Base-by-base conservation (phyloP, 179 eudicot species). In the Beta macrorhiza region DNA sequence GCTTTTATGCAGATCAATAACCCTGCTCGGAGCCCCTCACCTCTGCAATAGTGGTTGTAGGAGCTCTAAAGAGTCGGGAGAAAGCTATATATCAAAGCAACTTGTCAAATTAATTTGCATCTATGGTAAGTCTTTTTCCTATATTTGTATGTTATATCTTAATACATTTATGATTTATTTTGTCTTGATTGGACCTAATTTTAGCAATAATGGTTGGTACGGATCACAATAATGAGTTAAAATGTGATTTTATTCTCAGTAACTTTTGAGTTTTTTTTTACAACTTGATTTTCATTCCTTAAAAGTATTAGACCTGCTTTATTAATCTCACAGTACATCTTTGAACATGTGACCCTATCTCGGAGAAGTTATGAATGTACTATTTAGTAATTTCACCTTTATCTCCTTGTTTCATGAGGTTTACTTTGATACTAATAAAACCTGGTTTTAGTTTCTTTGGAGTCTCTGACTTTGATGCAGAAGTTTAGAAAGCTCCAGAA, bases 1-100 rank as follows among this genome's bases (percentile, higher is more conserved):
- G 55, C 63, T 82, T 47, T 82, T 79, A 42, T 85, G 85, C 82
- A 85, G 87, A 61, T 47, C 75, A 52, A 55, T 74, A 74, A 52
- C 19, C 74, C 74, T 70, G 80, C 87, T 78, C 67, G 68, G 25
- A 82, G 77, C 80, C 78, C 73, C 82, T 79, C 22, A 51, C 76
- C 83, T 79, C 75, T 79, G 75, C 37, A 79, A 67, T 67, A 59
- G 87, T 55, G 84, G 83, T 72, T 44, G 75, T 55, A 75, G 81
- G 85, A 79, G 83, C 80, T 85, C 76, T 71, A 58, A 22, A 59
- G 67, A 67, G 76, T 62, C 57, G 57, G 78, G 85, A 56, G 72
- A 22, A 79, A 76, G 56, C 61, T 47, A 7, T 44, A 68, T 13
- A 52, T 29, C 75, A 17, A 79, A 75, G 78, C 59, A 62, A 69